phyloP scores from a whole-genome alignment of 345 rosid genomes.

The Gossypium ekmanianum region DNA sequence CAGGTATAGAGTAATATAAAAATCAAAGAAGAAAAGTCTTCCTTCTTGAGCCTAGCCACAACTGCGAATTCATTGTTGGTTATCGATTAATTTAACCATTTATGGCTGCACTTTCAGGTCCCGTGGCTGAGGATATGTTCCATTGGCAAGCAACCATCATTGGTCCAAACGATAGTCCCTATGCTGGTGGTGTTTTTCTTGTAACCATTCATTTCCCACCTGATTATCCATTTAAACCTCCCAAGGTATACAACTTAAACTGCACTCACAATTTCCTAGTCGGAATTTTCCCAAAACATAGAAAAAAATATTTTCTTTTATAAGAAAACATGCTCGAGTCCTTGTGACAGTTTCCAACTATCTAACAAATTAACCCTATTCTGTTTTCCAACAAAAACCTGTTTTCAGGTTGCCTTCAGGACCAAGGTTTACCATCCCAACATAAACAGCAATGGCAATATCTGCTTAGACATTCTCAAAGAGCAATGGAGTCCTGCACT shows the following conservation, averaged over 20 bases:
- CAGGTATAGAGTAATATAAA: conserved; percentile 32
- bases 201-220: conserved; percentile 58
- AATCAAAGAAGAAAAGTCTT: neutral
- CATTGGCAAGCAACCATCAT: conserved; percentile 77
- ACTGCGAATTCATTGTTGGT: neutral
- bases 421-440: conserved; percentile 37
- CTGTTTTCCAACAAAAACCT: neutral
- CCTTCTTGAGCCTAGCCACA: neutral
- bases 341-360: neutral
- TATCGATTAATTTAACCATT: neutral
- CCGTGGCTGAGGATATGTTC: conserved; percentile 63
- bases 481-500: conserved; percentile 50
- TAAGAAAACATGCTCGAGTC: too few species aligned
- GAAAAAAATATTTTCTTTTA: too few species aligned
- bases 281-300: too few species aligned
- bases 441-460: conserved; percentile 40
- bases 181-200: conserved; percentile 65
- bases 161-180: conserved; percentile 65
- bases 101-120: conserved; percentile 12
- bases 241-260: conserved; percentile 36
- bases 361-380: neutral
- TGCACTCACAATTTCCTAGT: neutral
- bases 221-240: conserved; percentile 75
- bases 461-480: conserved; percentile 41
- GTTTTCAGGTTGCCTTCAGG: conserved; percentile 35